Conservation (phyloP, 805 yeast species). For the Priceomyces medius region DNA sequence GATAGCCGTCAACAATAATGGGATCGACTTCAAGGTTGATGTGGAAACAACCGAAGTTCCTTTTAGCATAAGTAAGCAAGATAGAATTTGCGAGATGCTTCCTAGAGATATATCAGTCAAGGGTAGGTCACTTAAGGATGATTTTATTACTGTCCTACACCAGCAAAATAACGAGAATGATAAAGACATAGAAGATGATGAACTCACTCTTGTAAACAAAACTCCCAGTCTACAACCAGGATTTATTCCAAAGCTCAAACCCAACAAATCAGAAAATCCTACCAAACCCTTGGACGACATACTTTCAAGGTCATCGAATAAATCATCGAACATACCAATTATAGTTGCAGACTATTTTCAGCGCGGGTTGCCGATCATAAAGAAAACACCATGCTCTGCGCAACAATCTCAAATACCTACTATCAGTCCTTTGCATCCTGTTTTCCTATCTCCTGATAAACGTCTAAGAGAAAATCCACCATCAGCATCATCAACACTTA, state of each 20-base stretch:
- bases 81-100: constrained; percentile 27
- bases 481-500: too few species aligned
- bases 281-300: constrained; percentile 3
- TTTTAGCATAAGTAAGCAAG: constrained; percentile 29
- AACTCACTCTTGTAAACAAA: constrained; percentile 14
- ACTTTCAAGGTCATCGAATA: neutral
- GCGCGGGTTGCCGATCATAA: constrained; percentile 23
- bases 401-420: constrained; percentile 25
- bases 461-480: too few species aligned
- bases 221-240: constrained; percentile 7
- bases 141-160: neutral
- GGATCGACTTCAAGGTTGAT: constrained; percentile 31
- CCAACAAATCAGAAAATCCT: neutral
- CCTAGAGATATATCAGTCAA: neutral
- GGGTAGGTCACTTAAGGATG: constrained; percentile 2
- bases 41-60: constrained; percentile 29
- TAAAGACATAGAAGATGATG: constrained; percentile 12
- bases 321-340: constrained; percentile 24
- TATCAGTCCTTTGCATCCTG: constrained; percentile 29
- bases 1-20: constrained; percentile 19
- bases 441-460: constrained; percentile 26
- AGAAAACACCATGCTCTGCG: constrained; percentile 15
- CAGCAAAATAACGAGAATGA: neutral
- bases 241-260: neutral
- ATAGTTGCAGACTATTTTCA: constrained; percentile 20